Conservation (phyloP, 2,329 filamentous ascomycete species). For the Fusarium piperis region DNA sequence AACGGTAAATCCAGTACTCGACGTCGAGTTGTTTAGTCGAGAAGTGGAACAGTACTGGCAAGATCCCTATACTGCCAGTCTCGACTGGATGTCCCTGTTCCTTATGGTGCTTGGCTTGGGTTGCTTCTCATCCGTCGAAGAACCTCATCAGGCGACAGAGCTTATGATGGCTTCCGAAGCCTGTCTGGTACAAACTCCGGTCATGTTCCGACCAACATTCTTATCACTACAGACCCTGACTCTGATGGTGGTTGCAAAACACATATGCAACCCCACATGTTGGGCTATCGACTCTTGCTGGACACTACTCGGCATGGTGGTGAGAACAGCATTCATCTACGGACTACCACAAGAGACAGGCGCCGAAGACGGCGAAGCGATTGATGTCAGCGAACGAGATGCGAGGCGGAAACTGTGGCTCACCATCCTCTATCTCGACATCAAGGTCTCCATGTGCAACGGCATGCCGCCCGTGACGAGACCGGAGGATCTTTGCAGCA, state of each 20-base stretch:
- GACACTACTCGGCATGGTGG: conserved; percentile 48
- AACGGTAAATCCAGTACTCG: conserved; percentile 48
- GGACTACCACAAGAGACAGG: conserved; percentile 46
- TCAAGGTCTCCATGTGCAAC: conserved; percentile 48
- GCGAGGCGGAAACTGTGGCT: conserved; percentile 47
- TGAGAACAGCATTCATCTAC: conserved; percentile 48
- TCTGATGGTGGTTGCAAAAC: conserved; percentile 49
- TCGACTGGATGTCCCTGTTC: conserved; percentile 48
- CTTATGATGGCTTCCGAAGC: conserved; percentile 51
- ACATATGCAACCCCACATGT: conserved; percentile 50
- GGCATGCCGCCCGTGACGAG: conserved; percentile 49
- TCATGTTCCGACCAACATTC: conserved; percentile 50
- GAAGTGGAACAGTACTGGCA: conserved; percentile 48
- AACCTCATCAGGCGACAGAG: conserved; percentile 46
- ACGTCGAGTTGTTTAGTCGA: conserved; percentile 41
- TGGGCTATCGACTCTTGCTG: conserved; percentile 51
- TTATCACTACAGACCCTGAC: conserved; percentile 44
- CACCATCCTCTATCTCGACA: conserved; percentile 49
- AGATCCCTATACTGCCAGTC: conserved; percentile 42
- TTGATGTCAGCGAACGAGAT: conserved; percentile 41
- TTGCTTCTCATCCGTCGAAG: conserved; percentile 45
- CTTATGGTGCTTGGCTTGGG: conserved; percentile 50
- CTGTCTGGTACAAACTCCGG: conserved; percentile 50
- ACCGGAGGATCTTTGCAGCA: conserved; percentile 44
- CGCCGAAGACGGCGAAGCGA: conserved; percentile 36